phyloP scores from a whole-genome alignment of 352 stramenopile species.

The Pythium guiyangense region DNA sequence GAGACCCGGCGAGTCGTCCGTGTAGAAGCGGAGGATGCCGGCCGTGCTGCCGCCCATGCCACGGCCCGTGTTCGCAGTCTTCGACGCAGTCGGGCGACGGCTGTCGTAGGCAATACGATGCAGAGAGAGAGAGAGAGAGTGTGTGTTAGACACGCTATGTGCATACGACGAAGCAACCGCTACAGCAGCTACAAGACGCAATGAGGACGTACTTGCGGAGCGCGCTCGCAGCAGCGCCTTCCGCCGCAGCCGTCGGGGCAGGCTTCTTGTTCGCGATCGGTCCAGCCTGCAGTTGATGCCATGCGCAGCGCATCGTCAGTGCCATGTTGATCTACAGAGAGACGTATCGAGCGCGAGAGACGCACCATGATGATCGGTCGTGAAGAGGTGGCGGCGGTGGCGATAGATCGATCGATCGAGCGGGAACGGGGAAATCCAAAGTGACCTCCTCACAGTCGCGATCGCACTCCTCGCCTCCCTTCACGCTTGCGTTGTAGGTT shows the following conservation, averaged over 20 bases:
- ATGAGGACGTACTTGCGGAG: constrained; percentile 52
- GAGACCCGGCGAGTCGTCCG: constrained; percentile 94
- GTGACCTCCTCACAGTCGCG: neutral
- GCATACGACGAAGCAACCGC: neutral
- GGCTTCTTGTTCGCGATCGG: constrained; percentile 60
- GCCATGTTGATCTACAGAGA: too few relatives aligned
- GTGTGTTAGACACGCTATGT: neutral
- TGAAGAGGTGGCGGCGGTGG: neutral
- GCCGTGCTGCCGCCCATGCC: constrained; percentile 82
- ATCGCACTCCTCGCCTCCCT: too few relatives aligned
- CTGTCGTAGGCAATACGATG: constrained; percentile 15
- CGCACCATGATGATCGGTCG: neutral
- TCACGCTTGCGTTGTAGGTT: too few relatives aligned
- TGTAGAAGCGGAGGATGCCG: constrained; percentile 97
- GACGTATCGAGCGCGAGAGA: neutral
- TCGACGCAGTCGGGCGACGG: constrained; percentile 47
- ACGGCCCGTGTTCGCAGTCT: constrained; percentile 65
- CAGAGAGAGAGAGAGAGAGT: too few relatives aligned
- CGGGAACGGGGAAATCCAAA: neutral
- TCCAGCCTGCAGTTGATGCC: constrained; percentile 24
- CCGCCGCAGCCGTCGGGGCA: constrained; percentile 47
- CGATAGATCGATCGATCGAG: neutral
- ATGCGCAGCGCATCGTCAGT: neutral
- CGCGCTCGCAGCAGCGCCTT: constrained; percentile 62
- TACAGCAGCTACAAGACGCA: neutral